Percentiles rank a stretch among this genome's conserved stretches.
These are phyloP conservation scores for Closterium sp. DNA, from an alignment of 139 green algal species.

Conservation along the genomic window DNA sequence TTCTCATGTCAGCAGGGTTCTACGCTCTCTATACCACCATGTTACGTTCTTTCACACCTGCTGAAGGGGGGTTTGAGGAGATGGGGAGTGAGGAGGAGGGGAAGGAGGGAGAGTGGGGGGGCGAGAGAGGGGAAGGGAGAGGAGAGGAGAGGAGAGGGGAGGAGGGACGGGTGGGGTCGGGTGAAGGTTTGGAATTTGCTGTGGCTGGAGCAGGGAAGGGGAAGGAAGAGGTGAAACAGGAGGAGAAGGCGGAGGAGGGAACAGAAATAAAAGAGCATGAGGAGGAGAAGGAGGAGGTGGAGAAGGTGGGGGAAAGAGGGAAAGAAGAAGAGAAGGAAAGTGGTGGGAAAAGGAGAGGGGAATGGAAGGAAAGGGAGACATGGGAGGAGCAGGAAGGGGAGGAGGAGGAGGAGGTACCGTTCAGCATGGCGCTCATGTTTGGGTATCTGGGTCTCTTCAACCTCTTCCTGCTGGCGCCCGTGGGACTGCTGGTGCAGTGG, in stretches of 20 bases:
- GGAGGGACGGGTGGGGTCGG: neutral
- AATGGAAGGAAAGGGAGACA: slow-evolving; percentile 28
- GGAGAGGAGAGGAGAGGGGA: neutral
- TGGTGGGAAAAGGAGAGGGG: neutral
- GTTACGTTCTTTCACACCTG: slow-evolving; percentile 48
- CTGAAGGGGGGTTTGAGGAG: slow-evolving; percentile 35
- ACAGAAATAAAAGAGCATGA: neutral
- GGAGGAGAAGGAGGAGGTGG: slow-evolving; percentile 1
- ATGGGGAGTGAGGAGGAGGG: neutral
- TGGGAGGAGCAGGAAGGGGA: slow-evolving; percentile 38
- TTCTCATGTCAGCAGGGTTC: slow-evolving; percentile 69
- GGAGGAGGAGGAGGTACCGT: slow-evolving; percentile 30
- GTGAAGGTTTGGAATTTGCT: too few species aligned
- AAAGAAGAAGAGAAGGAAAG: neutral
- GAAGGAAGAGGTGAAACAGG: neutral
- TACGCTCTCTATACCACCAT: slow-evolving; percentile 87
- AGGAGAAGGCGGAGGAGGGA: slow-evolving; percentile 1
- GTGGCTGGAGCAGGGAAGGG: too few species aligned
- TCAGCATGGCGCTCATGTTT: slow-evolving; percentile 46
- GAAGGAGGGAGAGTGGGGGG: neutral
- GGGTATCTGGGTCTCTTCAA: slow-evolving; percentile 72
- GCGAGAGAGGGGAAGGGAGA: neutral
- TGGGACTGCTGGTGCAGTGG: slow-evolving; percentile 56
- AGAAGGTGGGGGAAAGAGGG: slow-evolving; percentile 17
- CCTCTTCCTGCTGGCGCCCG: slow-evolving; percentile 46